Evolutionary conservation across 1,284 basidiomycete genomes (phyloP).

Genomic region (Anthracocystis walkeri): DNA sequence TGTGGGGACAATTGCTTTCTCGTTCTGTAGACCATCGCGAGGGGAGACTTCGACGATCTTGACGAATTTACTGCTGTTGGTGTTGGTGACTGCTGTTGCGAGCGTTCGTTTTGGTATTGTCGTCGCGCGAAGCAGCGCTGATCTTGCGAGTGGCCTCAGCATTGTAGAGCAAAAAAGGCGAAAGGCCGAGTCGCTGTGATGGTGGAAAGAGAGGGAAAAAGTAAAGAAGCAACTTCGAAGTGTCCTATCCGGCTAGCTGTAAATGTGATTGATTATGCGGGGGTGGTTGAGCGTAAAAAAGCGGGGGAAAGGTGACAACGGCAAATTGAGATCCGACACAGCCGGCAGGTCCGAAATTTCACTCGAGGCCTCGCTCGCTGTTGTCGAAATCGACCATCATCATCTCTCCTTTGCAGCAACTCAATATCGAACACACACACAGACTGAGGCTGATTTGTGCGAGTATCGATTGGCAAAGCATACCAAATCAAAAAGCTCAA

Average conservation of each 20-base stretch:
- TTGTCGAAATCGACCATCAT: background rate
- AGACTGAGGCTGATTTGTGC: background rate
- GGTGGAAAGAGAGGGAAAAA: background rate
- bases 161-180: background rate
- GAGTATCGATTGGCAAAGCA: slow-evolving; percentile 21
- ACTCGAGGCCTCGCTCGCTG: no score
- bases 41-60: slow-evolving; percentile 90
- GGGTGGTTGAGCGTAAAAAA: background rate
- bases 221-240: background rate
- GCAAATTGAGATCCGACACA: slow-evolving; percentile 15
- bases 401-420: background rate
- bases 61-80: slow-evolving; percentile 23
- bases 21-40: slow-evolving; percentile 92
- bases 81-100: slow-evolving; percentile 20
- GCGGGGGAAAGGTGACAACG: background rate
- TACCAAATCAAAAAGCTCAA: background rate
- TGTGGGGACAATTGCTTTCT: slow-evolving; percentile 79
- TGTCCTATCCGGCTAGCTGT: background rate
- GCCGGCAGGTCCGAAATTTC: slow-evolving; percentile 31
- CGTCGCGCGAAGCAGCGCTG: background rate
- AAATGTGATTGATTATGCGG: slow-evolving; percentile 15
- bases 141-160: slow-evolving; percentile 18
- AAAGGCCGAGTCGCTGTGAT: background rate
- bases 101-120: slow-evolving; percentile 8
- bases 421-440: background rate